Evolutionary conservation across 2,329 filamentous ascomycete species (phyloP).

Genomic region (Cytospora piceae): DNA sequence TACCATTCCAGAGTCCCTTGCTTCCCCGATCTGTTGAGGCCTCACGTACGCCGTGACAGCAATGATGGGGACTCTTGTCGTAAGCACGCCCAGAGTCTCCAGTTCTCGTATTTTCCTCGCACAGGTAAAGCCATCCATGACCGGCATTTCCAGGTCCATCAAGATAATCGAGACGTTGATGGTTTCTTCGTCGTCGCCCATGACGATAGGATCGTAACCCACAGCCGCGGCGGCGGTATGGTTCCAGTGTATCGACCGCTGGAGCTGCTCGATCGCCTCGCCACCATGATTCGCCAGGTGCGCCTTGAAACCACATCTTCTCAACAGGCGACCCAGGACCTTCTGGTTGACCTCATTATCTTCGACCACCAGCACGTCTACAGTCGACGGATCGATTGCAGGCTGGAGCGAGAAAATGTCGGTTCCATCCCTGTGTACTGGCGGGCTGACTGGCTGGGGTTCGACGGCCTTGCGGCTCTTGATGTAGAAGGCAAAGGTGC

Average conservation of each 20-base stretch:
- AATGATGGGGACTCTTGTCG: slow-evolving; percentile 73
- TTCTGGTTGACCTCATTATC: slow-evolving; percentile 71
- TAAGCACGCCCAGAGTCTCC: slow-evolving; percentile 64
- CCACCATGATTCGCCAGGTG: slow-evolving; percentile 66
- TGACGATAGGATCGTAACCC: slow-evolving; percentile 14
- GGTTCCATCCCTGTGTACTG: slow-evolving; percentile 34
- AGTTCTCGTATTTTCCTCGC: slow-evolving; percentile 70
- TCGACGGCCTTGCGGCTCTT: slow-evolving; percentile 58
- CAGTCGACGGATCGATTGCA: slow-evolving; percentile 41
- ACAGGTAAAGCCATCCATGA: slow-evolving; percentile 81
- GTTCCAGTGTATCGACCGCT: slow-evolving; percentile 60
- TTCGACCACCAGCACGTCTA: slow-evolving; percentile 67
- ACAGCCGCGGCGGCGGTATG: slow-evolving; percentile 14
- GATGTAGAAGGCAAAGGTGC: slow-evolving; percentile 78
- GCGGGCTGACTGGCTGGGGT: slow-evolving; percentile 38
- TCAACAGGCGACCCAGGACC: slow-evolving; percentile 64
- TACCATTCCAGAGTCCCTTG: slow-evolving; percentile 74
- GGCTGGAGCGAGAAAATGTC: slow-evolving; percentile 27
- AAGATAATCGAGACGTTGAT: slow-evolving; percentile 68
- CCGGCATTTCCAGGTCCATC: slow-evolving; percentile 81
- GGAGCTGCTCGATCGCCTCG: slow-evolving; percentile 59
- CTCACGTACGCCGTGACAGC: slow-evolving; percentile 83
- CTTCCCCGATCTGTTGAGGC: slow-evolving; percentile 72
- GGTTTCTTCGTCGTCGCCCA: slow-evolving; percentile 49
- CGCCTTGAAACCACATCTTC: slow-evolving; percentile 63